These are phyloP conservation scores for Coniella lustricola DNA, from an alignment of 2,329 filamentous ascomycete species.

Conservation along the genomic window DNA sequence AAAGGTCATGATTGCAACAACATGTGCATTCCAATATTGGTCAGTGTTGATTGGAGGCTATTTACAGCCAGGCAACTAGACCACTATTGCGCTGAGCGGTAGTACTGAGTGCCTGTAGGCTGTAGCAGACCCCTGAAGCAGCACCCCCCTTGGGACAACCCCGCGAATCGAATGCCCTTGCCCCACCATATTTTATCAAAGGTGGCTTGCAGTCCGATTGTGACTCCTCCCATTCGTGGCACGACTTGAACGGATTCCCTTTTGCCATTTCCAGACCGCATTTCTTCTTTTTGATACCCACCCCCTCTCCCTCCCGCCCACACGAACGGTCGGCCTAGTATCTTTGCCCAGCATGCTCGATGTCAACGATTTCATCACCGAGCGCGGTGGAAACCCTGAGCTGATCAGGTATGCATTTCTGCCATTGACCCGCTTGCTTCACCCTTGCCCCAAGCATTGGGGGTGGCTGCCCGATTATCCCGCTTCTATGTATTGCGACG, in stretches of 20 bases:
- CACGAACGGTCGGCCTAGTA: neutral
- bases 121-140: neutral
- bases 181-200: slow-evolving; percentile 9
- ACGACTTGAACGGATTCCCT: too few relatives aligned
- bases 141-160: neutral
- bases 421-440: neutral
- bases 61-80: neutral
- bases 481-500: too few relatives aligned
- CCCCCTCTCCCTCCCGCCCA: neutral
- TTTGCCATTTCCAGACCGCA: neutral
- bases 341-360: slow-evolving; percentile 57
- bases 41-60: too few relatives aligned
- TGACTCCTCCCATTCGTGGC: slow-evolving; percentile 4
- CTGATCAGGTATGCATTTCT: slow-evolving; percentile 48
- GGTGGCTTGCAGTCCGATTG: neutral
- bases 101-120: neutral
- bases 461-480: too few relatives aligned
- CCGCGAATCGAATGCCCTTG: neutral
- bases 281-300: neutral
- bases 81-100: neutral
- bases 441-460: neutral
- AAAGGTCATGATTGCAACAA: too few relatives aligned
- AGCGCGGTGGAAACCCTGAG: slow-evolving; percentile 86
- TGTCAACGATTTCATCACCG: slow-evolving; percentile 70
- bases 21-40: too few relatives aligned